Evolutionary conservation across 225 moss, liverwort and hornwort species (phyloP), one percentile per base, ranked within the genome.

Genomic region (Sphagnum tenellum): DNA sequence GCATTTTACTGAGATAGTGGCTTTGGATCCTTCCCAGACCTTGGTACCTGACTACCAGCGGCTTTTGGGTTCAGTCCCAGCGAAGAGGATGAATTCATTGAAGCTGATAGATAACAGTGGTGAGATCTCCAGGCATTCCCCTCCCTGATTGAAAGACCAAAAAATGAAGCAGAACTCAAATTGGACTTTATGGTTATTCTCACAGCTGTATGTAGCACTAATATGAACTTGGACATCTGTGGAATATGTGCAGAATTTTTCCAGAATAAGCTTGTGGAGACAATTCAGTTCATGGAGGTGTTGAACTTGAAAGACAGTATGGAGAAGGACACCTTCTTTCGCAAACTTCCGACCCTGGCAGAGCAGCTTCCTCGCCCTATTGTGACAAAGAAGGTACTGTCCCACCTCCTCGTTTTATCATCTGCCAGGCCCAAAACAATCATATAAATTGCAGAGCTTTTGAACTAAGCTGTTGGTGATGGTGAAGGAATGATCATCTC

Each of bases 241-340:
- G 12, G 44, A 47, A 77, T 66, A 68, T 55, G 44, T 69, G 72
- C 89, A 91, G 89, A 92, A 62, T 96, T 88, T 74, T 92, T 96
- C 56, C 92, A 92, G 48, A 90, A 88, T 59, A 92, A 96, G 76
- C 82, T 92, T 65, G 89, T 96, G 75, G 92, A 96, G 78, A 92
- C 89, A 12, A 92, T 96, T 74, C 95, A 96, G 70, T 96, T 96
- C 57, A 84, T 96, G 88, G 95, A 96, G 67, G 77, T 88, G 56
- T 74, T 92, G 78, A 90, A 92, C 74, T 83, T 96, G 73, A 96
- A 92, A 74, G 95, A 96, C 59, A 90, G 88, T 70, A 82, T 88
- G 49, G 95, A 96, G 76, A 88, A 92, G 69, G 95, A 96, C 65
- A 69, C 84, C 2, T 92, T 92, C 64, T 92, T 92, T 50, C 84